Base-by-base conservation (phyloP, 164 flowering plant species). In the Magnolia officinalis region DNA sequence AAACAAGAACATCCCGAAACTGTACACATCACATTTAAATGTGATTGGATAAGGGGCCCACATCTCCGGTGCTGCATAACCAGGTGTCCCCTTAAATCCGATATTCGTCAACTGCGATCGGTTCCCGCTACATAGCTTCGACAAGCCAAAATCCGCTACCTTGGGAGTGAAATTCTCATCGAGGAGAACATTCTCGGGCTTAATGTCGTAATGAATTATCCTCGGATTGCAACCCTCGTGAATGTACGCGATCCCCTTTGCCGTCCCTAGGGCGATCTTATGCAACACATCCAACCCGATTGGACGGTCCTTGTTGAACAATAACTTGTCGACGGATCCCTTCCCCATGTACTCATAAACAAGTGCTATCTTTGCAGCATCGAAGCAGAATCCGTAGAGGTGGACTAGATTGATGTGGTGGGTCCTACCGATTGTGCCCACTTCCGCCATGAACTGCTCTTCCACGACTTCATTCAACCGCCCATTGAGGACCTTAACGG, bases 261-360 rank as follows among this genome's bases (percentile, higher is more conserved):
- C 82, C 6, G 83, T 78, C 11, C 82, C 85, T 20, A 79, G 50
- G 0, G 72, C 79, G 13, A 81, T 81, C 26, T 76, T 76, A 50
- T 78, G 26, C 13, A 76, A 74, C 68, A 74, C 81, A 7, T 70
- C 77, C 29, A 64, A 78, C 16, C 74, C 81, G 0, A 74, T 19
- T 0, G 11, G 13, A 19, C 31, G 50, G 5, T 52, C 76, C 26
- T 76, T 64, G 5, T 18, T 11, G 29, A 84, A 80, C 67, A 84
- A 70, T 59, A 74, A 69, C 67, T n/a, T 76, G 76, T 84, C 81
- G 0, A 84, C 76, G 2, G 86, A 84, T 8, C 84, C 81, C 45
- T 82, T 84, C 45, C 52, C 78, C 80, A 84, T 77, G 72, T 55
- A 84, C 72, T 84, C 86, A 45, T 84, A 84, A 0, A 82, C 81